Percentiles rank a stretch among this genome's conserved stretches.
phyloP scores from a whole-genome alignment of 1,284 basidiomycete species.

The Ceraceosorus guamensis region DNA sequence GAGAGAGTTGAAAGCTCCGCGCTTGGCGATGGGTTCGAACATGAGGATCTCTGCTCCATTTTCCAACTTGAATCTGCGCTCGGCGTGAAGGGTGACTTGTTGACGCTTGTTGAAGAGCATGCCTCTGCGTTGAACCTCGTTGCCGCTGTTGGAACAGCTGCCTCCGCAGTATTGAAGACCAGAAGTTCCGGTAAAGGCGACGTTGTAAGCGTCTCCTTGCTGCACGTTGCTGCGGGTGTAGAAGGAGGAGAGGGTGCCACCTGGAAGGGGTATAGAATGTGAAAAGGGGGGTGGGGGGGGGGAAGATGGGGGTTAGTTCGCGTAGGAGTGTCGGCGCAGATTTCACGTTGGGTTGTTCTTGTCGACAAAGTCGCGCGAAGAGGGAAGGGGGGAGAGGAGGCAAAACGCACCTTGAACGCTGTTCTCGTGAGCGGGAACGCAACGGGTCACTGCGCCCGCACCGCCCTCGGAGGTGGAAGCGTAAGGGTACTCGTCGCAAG shows the following conservation, averaged over 20 bases:
- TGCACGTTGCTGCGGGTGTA: conserved; percentile 3
- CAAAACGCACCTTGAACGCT: too few species aligned
- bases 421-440: background rate
- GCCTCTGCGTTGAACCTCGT: conserved; percentile 16
- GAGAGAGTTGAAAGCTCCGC: conserved; percentile 20
- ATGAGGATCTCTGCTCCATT: conserved; percentile 8
- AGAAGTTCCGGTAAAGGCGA: conserved; percentile 17
- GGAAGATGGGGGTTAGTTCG: too few species aligned
- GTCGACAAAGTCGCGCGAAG: too few species aligned
- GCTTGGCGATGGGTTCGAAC: conserved; percentile 22
- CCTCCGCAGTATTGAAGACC: conserved; percentile 24
- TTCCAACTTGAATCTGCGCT: background rate
- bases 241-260: background rate
- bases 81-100: conserved; percentile 1
- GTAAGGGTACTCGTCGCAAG: background rate
- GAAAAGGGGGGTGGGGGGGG: too few species aligned
- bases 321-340: too few species aligned
- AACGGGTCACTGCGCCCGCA: background rate
- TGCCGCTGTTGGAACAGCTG: conserved; percentile 21
- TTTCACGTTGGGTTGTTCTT: too few species aligned
- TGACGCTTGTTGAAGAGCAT: conserved; percentile 3
- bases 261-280: too few species aligned
- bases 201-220: conserved; percentile 25
- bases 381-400: too few species aligned
- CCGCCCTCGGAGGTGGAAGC: background rate